Evolutionary conservation across 1,284 basidiomycete genomes (phyloP), one percentile per base, ranked within the genome.

Genomic region (Acaromyces ingoldii): DNA sequence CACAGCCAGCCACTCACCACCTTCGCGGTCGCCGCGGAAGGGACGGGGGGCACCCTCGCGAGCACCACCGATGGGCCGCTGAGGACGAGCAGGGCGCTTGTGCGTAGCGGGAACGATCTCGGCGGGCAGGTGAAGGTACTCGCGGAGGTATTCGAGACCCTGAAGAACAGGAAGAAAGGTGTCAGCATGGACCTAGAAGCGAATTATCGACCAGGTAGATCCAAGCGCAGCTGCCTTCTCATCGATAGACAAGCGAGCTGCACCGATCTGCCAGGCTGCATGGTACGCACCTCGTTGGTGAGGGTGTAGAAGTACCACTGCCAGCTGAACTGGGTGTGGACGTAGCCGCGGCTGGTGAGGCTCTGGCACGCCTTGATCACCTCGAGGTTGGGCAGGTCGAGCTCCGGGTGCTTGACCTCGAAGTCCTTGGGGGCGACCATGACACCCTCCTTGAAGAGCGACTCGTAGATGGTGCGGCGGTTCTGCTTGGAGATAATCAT

Each of bases 281-380:
- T 13, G 22, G 9, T 9, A 56, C 54, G 17, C 37, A 56, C 54
- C 62, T 75, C 72, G 57, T 72, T 62, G 43, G 70, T 75, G 53
- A 75, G 66, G 39, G 70, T 66, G 66, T 75, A 75, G 65, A 67
- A 78, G 74, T 76, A 78, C 75, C 74, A 78, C 65, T 77, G 77
- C 78, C 78, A 78, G 58, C 75, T 77, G 75, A 78, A 80, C 78
- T 92, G 92, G 67, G 93, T 97, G 85, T 97, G 95, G 79, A 98
- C 91, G 80, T 83, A 87, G 63, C 91, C 91, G 80, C 84, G 87
- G 58, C 91, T 96, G 77, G 89, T 97, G 71, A 99, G 83, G 79
- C 89, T 92, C 80, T 98, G 93, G 82, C 93, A 86, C 60, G 91
- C 91, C 85, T 98, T 99, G 84, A 99, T 95, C 73, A 98, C 95